Base-by-base conservation (phyloP, 768 basidiomycete species). In the Lentinula raphanica region DNA sequence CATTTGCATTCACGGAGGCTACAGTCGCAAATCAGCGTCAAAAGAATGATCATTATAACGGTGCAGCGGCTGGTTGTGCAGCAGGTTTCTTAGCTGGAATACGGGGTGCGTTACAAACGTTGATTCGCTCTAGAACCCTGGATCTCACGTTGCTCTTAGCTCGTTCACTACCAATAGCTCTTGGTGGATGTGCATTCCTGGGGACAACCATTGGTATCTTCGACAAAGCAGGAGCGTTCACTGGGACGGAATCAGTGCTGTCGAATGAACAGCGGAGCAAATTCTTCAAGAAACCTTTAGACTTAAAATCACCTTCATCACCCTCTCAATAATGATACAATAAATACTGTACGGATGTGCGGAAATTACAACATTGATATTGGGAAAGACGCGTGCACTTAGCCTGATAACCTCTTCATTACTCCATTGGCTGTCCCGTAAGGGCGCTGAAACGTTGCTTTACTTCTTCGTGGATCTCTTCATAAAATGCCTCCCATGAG, bases 1-100 rank as follows among this genome's bases (percentile, higher is more conserved):
- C 90, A 4, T 98, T 90, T 68, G 89, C 91, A 9, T 81, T 88
- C 63, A 90, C 90, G 1, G 92, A 96, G 69, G 78, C 90, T 5
- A 73, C 79, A 23, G 84, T 91, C 21, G 91, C 92, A 56, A 98
- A 98, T 72, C 74, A 85, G 60, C 83, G 94, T 56, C 79, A 84
- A 71, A 85, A 76, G 62, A 79, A 92, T 61, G 95, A 98, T 69
- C 78, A 87, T 40, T 65, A 90, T 60, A 97, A 94, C 65, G 88
- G 90, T 49, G 88, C 87, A 46, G 84, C 84, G 53, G 94, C 90
- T 56, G 94, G 89, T 57, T 96, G 94, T 74, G 94, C 94, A 49
- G 94, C 94, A 53, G 94, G 94, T 46, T 93, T 96, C 74, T 74
- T 96, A 61, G 92, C 92, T 29, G 94, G 94, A 54, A 72, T 95